phyloP scores from a whole-genome alignment of 2,329 filamentous ascomycete species.

The Teratosphaeria epicoccoides region DNA sequence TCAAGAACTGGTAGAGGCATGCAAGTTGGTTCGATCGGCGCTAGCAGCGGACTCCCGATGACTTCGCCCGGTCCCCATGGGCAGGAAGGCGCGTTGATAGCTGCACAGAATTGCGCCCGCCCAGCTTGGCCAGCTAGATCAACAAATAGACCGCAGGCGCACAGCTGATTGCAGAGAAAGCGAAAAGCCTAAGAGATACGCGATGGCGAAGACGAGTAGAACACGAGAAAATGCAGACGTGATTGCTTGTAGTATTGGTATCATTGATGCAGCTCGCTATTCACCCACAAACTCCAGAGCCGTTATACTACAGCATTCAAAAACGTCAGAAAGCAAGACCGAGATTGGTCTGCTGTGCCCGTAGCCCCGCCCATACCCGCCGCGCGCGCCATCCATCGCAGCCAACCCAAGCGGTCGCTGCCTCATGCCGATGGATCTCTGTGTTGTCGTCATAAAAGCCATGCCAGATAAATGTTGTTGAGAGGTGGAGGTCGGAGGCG shows the following conservation, averaged over 20 bases:
- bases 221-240: conserved; percentile 1
- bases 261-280: conserved; percentile 19
- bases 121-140: neutral
- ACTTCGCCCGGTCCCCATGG: neutral
- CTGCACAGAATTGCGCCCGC: conserved; percentile 8
- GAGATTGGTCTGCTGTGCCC: conserved; percentile 14
- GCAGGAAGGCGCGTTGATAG: conserved; percentile 14
- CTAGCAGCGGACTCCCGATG: neutral
- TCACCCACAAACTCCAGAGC: conserved; percentile 20
- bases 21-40: neutral
- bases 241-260: conserved; percentile 16
- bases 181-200: neutral
- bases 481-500: conserved; percentile 6
- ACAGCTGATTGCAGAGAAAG: neutral
- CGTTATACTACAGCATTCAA: conserved; percentile 23
- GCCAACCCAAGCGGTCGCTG: conserved; percentile 21
- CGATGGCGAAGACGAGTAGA: neutral
- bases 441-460: conserved; percentile 22
- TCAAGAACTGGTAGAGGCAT: no score
- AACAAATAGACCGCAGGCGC: conserved; percentile 1
- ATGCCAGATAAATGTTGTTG: conserved; percentile 18
- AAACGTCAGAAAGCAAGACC: conserved; percentile 14
- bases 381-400: conserved; percentile 22
- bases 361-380: conserved; percentile 15
- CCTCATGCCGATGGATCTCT: conserved; percentile 27